Base-by-base conservation (phyloP, 148 eudicot genomes). In the Heliamphora exappendiculata region DNA sequence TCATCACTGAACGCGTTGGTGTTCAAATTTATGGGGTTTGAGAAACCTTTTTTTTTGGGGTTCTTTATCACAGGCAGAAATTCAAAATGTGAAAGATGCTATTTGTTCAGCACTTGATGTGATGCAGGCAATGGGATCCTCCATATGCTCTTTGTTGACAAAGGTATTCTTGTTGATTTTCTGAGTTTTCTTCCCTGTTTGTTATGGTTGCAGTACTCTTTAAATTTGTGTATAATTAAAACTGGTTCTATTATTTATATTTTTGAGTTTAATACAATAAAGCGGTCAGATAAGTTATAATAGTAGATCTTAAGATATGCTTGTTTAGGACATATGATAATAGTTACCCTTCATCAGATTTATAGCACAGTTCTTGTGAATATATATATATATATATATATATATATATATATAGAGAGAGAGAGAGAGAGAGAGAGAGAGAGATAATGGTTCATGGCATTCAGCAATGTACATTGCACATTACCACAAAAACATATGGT, bases 81-180 rank as follows among this genome's bases (percentile, higher is more conserved):
- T 85, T 68, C 88, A 79, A 53, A 78, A 82, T 59, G 59, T 94
- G 36, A 86, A 88, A 81, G 90, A 84, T 58, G 95, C 93, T 58
- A 88, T 94, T 55, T 82, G 85, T 72, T 92, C 97, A 33, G 93
- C 98, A 70, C 92, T 86, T 82, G 96, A 94, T 81, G 86, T 94
- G 73, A 90, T 94, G 97, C 91, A 88, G 66, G 85, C 86, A 31
- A 91, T 93, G 93, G 90, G 86, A 70, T 89, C 88, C 65, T 91
- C 96, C 58, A 79, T 89, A 62, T 83, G 91, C 81, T 83, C 87
- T 81, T 80, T 89, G 75, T 71, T 81, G 47, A 31, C 75, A 24
- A 91, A 89, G 93, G 98, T 91, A 36, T 70, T 42, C 36, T 42
- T 66, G 16, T 41, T 66, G 68, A 14, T 16, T 16, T 29, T 36